Evolutionary conservation across 1,284 basidiomycete species (phyloP), one percentile per base, ranked within the genome.

Genomic region (Laetiporus sulphureus): DNA sequence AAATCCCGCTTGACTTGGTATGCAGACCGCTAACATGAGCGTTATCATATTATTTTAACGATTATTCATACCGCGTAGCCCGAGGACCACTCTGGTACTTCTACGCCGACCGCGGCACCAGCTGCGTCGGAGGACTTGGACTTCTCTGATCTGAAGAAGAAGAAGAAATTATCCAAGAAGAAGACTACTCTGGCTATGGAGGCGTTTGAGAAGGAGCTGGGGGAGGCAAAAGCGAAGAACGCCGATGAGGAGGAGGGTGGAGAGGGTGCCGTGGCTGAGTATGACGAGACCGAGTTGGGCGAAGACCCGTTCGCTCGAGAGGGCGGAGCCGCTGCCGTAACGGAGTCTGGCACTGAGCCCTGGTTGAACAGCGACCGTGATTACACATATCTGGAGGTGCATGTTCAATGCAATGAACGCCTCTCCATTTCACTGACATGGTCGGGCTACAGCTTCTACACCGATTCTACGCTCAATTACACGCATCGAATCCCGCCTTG

Each of bases 381-480:
- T 65, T 96, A 98, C 60, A 87, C 82, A 19, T 99, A 99, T 64
- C 79, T 79, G 42, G 94, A 98, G 75, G 91, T 90, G 48, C 42
- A 69, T 27, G 13, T 19, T 23, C 35, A 38, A 15, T 18, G 23
- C 27, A 25, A 33, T 24, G 20, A 20, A 18, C 1, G 35, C 44
- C 12, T 44, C 25, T 35, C 16, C 23, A 12, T 4, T 16, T 27
- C 12, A 10, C n/a, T 16, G 38, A 30, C 33, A 32, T 30, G 46
- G n/a, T n/a, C n/a, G n/a, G n/a, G n/a, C n/a, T n/a, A n/a, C n/a
- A 95, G 90, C 90, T 99, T 36, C 79, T 99, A 42, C 83, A 81
- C 25, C 88, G 95, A 32, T 95, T 98, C 70, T 98, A 95, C 71
- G 74, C 75, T 44, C 84, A 89, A 31, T 77, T 99, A 12, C 94